These are phyloP conservation scores for Quercus gilva DNA, from an alignment of 306 rosid species.

Conservation along the genomic window DNA sequence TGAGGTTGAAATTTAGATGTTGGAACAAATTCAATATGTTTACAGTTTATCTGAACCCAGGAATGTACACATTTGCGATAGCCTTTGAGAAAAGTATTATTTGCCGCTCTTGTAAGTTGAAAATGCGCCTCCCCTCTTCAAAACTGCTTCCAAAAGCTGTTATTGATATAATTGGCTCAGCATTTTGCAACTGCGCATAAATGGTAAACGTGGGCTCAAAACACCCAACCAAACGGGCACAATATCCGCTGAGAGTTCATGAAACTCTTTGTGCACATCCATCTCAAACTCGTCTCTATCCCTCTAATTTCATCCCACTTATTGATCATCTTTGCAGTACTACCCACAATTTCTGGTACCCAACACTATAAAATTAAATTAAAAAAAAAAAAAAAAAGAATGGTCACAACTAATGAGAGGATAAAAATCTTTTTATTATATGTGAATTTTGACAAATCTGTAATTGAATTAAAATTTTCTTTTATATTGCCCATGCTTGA, in stretches of 20 bases:
- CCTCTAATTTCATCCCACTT: slow-evolving; percentile 55
- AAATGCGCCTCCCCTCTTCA: slow-evolving; percentile 66
- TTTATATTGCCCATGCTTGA: accelerated
- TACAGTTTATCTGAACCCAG: slow-evolving; percentile 84
- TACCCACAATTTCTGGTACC: slow-evolving; percentile 66
- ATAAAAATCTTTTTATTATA: no score
- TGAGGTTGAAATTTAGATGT: neutral
- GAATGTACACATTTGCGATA: slow-evolving; percentile 54
- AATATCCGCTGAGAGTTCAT: slow-evolving; percentile 57
- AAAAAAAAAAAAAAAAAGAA: no score
- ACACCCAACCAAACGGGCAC: no score
- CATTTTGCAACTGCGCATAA: no score
- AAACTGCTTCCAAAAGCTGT: slow-evolving; percentile 75
- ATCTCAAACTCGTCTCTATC: slow-evolving; percentile 59
- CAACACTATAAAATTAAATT: slow-evolving; percentile 39
- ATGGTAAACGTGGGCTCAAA: no score
- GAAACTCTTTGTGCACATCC: slow-evolving; percentile 55
- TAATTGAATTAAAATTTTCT: no score
- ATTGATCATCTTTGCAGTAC: slow-evolving; percentile 45
- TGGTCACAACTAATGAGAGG: no score
- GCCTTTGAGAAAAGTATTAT: slow-evolving; percentile 51
- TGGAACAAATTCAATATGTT: neutral
- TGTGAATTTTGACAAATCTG: accelerated
- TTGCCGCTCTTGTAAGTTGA: slow-evolving; percentile 65
- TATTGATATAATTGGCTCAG: slow-evolving; percentile 69